Conservation (phyloP, 768 basidiomycete genomes). For the Coprinopsis marcescibilis region DNA sequence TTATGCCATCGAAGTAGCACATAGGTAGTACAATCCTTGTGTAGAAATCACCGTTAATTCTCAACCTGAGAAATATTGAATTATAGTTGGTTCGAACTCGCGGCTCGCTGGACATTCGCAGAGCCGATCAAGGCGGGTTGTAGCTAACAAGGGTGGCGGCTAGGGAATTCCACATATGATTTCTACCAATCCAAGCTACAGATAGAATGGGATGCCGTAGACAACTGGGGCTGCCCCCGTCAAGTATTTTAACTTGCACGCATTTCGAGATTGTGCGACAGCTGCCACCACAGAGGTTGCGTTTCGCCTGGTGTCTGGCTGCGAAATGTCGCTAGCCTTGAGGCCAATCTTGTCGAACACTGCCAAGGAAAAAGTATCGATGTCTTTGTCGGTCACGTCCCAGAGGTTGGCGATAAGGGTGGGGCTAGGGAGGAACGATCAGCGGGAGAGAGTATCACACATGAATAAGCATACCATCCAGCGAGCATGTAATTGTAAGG, state of each 20-base stretch:
- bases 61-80: too few species aligned
- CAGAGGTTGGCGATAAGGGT: slow-evolving; percentile 92
- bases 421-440: slow-evolving; percentile 46
- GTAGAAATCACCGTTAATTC: too few species aligned
- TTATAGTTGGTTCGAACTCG: too few species aligned
- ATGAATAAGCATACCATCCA: slow-evolving; percentile 69
- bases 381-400: slow-evolving; percentile 98
- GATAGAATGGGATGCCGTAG: slow-evolving; percentile 92
- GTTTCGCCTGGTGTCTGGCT: slow-evolving; percentile 1
- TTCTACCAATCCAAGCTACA: too few species aligned
- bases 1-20: too few species aligned
- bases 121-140: too few species aligned
- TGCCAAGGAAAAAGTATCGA: slow-evolving; percentile 84
- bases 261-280: slow-evolving; percentile 70
- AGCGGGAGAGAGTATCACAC: not conserved
- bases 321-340: slow-evolving; percentile 22
- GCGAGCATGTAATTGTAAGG: slow-evolving; percentile 96
- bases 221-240: slow-evolving; percentile 94
- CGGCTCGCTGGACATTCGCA: too few species aligned
- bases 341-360: slow-evolving; percentile 75
- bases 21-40: too few species aligned
- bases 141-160: too few species aligned
- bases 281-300: slow-evolving; percentile 60
- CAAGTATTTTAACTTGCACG: slow-evolving; percentile 86
- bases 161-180: too few species aligned